Percentiles rank a stretch among this genome's conserved stretches.
Conservation (phyloP, 179 eudicot species). For the Sideroxylon spinosum region DNA sequence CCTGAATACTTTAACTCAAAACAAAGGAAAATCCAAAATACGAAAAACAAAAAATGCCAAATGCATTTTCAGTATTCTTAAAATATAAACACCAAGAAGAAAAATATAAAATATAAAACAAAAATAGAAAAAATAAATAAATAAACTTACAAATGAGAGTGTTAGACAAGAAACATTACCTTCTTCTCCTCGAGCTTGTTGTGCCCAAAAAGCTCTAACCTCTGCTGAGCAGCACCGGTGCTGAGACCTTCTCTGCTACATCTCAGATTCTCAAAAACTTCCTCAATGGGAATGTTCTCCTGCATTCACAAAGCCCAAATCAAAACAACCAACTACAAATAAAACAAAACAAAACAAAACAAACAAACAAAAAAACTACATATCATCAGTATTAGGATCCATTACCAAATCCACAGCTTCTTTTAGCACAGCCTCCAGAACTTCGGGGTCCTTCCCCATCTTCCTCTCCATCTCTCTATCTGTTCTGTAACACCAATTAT, state of each 20-base stretch:
- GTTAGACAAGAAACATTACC: conserved; percentile 31
- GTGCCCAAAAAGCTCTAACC: conserved; percentile 78
- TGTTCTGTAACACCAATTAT: conserved; percentile 11
- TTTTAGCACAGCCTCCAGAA: conserved; percentile 78
- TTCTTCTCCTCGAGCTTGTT: conserved; percentile 93
- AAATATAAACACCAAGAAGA: too few species aligned
- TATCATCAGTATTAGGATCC: conserved; percentile 32
- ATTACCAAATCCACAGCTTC: conserved; percentile 97
- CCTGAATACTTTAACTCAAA: not conserved
- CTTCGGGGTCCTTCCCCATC: conserved; percentile 74
- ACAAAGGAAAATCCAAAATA: too few species aligned
- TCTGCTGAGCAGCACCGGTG: conserved; percentile 65
- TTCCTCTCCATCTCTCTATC: conserved; percentile 1
- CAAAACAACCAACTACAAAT: conserved; percentile 7
- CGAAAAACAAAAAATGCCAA: not conserved
- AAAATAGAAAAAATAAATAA: too few species aligned
- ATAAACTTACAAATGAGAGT: too few species aligned
- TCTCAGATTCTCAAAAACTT: conserved; percentile 92
- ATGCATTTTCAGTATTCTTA: not conserved
- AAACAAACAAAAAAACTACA: not conserved
- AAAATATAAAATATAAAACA: too few species aligned
- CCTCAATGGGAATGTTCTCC: conserved; percentile 90
- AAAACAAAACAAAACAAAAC: conserved; percentile 14
- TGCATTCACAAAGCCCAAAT: conserved; percentile 33
- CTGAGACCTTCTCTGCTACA: conserved; percentile 87